Evolutionary conservation across 345 rosid species (phyloP), one percentile per base, ranked within the genome.

Genomic region (Citrus cavaleriei): DNA sequence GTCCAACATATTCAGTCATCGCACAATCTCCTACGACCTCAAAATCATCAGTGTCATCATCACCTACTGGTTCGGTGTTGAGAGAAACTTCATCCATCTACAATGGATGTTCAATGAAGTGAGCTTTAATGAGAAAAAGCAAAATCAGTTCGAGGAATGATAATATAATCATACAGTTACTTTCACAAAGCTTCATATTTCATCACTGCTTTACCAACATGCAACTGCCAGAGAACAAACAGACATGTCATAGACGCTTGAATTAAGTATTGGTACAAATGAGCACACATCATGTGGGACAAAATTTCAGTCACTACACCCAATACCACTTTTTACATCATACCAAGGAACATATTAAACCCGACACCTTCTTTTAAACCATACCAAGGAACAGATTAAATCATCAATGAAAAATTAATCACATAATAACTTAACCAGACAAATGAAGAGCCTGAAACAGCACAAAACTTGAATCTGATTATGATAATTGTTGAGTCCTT

Each of bases 11-110:
- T 80, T 85, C 88, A 0, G 85, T 74, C 77, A 83, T 84, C 7
- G 76, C 83, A 77, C 86, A 83, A 62, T 89, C 89, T 76, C 89
- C 90, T 73, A 82, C 80, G 6, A 82, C 77, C 79, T 83, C 89
- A 73, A 77, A 82, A 28, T 75, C 89, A 81, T 86, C 91, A 19
- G 76, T 78, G 46, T 84, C 89, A 77, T 86, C 88, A 59, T 83
- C 88, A 14, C 79, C 86, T 16, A 79, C 63, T 10, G 90, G 85
- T 58, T 84, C 87, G 4, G 86, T 82, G 58, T 89, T 86, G 55
- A 87, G 90, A 70, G 87, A 87, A 77, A 83, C 87, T 83, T 78
- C 89, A 76, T 87, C 88, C 92, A 87, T 87, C 90, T 86, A 57
- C 64, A 46, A 62, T 34, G 73, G n/a, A 58, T 34, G 18, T 32